These are phyloP conservation scores for Botrytis hyacinthi DNA, from an alignment of 2,329 filamentous ascomycete species.

Conservation along the genomic window DNA sequence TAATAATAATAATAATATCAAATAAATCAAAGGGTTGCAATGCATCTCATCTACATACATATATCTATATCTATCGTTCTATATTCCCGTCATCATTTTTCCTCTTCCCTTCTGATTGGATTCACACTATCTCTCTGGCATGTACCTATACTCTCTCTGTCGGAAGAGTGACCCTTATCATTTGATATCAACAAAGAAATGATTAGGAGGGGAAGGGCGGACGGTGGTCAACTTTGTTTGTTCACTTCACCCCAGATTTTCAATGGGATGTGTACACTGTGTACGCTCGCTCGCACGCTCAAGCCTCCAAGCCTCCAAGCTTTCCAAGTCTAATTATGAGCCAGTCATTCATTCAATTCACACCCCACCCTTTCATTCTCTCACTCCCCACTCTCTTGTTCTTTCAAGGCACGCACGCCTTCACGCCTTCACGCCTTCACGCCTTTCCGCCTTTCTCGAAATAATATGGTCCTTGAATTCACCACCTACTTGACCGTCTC, in stretches of 20 bases:
- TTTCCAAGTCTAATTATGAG: not conserved
- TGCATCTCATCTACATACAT: not conserved
- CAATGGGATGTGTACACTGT: not conserved
- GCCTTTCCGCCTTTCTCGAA: too few relatives aligned
- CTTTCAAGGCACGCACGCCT: not conserved
- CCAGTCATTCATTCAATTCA: not conserved
- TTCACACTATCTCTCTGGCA: not conserved
- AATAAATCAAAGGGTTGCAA: not conserved
- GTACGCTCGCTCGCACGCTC: conserved; percentile 1
- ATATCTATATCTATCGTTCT: not conserved
- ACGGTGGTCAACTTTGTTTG: not conserved
- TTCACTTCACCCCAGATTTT: not conserved
- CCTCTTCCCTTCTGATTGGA: not conserved
- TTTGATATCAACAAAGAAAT: conserved; percentile 5
- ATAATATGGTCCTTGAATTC: too few relatives aligned
- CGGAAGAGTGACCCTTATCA: not conserved
- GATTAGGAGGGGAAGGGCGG: not conserved
- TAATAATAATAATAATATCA: not conserved
- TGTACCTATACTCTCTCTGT: not conserved
- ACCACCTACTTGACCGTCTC: not conserved
- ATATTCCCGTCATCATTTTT: not conserved
- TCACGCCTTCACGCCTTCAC: too few relatives aligned
- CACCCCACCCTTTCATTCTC: not conserved
- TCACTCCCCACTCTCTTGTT: not conserved
- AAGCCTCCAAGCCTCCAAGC: not conserved